These are phyloP conservation scores for Chlamydomonas incerta DNA, from an alignment of 139 green algal genomes.

Conservation along the genomic window DNA sequence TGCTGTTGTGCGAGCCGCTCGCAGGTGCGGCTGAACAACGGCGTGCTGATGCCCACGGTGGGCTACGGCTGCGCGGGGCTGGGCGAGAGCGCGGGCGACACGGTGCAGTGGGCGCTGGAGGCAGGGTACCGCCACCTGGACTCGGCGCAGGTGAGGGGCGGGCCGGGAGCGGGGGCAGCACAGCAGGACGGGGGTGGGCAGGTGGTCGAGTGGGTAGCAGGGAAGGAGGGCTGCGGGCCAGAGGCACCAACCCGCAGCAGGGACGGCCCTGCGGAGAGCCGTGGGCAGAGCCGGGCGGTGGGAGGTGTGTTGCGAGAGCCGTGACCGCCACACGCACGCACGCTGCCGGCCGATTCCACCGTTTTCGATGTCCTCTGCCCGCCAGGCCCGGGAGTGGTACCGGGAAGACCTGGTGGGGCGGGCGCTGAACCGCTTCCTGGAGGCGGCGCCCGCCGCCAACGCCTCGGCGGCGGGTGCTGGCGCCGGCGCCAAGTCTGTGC, in stretches of 20 bases:
- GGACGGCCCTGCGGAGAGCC: too few relatives aligned
- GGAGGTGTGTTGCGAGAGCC: too few relatives aligned
- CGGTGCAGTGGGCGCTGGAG: constrained; percentile 68
- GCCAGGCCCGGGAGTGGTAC: constrained; percentile 71
- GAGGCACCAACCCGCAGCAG: too few relatives aligned
- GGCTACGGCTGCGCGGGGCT: constrained; percentile 89
- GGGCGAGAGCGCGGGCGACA: constrained; percentile 58
- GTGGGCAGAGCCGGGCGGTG: too few relatives aligned
- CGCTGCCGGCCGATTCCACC: too few relatives aligned
- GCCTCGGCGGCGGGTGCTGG: neutral
- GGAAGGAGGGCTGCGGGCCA: too few relatives aligned
- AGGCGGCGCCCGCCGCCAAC: neutral
- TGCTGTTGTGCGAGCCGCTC: too few relatives aligned
- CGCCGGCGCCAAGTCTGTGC: neutral
- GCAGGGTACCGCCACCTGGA: constrained; percentile 81
- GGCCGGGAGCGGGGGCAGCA: too few relatives aligned
- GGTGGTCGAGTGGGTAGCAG: too few relatives aligned
- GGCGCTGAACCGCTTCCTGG: constrained; percentile 47
- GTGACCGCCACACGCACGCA: too few relatives aligned
- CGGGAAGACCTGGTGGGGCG: constrained; percentile 80
- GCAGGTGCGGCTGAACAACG: constrained; percentile 61
- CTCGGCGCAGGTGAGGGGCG: constrained; percentile 69
- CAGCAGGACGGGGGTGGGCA: too few relatives aligned
- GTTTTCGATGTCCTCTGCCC: neutral
- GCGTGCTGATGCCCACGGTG: constrained; percentile 72